Evolutionary conservation across 1,139 yeast genomes (phyloP), one percentile per base, ranked within the genome.

Genomic region (Hyphopichia fennica): DNA sequence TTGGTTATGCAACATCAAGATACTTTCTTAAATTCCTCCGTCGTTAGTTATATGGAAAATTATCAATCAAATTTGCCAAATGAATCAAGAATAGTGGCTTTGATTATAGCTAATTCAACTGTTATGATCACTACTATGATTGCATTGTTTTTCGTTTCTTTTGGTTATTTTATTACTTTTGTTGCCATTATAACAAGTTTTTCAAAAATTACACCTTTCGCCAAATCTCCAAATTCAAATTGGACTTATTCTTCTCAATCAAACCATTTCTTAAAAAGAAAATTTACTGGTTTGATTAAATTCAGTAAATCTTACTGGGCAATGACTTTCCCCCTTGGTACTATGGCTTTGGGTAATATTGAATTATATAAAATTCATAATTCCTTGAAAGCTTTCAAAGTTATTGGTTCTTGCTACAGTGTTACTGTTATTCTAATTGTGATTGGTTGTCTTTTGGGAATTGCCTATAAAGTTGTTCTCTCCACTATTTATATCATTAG

Each of bases 301-400:
- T 87, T 82, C 68, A 72, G 75, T 45, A 75, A 77, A 49, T 80
- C 82, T 0, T 87, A 85, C 77, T 89, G 96, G 96, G 82, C 90
- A 25, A 79, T 87, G 72, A 86, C 96, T 47, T 90, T 90, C 82
- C 96, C 96, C 2, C 57, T 88, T 51, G 96, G 96, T 2, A 88
- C 96, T 0, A 83, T 87, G 84, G 70, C 84, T 0, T 62, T 86
- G 17, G 79, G 88, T 2, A 76, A 81, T 50, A 60, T 69, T 17
- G 77, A 79, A 51, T 57, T 88, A 22, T 79, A 71, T 32, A 52
- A 48, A 2, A 60, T 75, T 6, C 72, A 67, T 39, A 72, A 75
- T 6, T 68, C 67, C 1, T 65, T 81, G 50, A 57, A 57, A 33
- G 79, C 82, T 3, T 85, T 85, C 63, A 72, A 77, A 48, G 82